These are phyloP conservation scores for Bruguiera gymnorhiza DNA, from an alignment of 345 rosid genomes.

Conservation along the genomic window DNA sequence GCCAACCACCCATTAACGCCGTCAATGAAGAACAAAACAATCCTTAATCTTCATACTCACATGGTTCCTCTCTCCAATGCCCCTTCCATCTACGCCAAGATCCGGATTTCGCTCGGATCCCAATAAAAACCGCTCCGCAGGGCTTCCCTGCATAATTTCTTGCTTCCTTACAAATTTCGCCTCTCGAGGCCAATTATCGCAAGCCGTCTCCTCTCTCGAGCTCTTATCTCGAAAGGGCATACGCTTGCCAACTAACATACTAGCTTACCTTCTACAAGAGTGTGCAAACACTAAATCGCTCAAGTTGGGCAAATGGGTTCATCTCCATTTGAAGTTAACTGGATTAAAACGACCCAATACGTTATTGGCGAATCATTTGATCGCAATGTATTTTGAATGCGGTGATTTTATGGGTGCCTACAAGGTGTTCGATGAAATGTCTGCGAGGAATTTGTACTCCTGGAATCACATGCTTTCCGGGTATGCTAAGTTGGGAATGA, in stretches of 20 bases:
- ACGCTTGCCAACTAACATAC: constrained; percentile 47
- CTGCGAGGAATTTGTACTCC: constrained; percentile 51
- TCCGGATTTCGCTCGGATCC: constrained; percentile 25
- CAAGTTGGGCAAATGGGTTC: constrained; percentile 62
- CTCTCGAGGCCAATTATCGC: constrained; percentile 37
- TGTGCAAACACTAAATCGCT: constrained; percentile 50
- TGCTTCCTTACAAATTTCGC: constrained; percentile 33
- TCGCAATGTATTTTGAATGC: constrained; percentile 46
- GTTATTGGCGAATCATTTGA: constrained; percentile 52
- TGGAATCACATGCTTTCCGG: constrained; percentile 73
- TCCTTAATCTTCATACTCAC: constrained; percentile 17
- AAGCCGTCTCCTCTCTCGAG: constrained; percentile 54
- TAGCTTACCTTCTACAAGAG: constrained; percentile 42
- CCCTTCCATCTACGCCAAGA: constrained; percentile 20
- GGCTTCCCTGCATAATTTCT: constrained; percentile 36
- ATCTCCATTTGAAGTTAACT: constrained; percentile 73
- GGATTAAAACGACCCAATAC: constrained; percentile 48
- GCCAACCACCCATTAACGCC: constrained; percentile 11
- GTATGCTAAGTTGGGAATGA: constrained; percentile 59
- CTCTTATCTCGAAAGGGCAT: constrained; percentile 46
- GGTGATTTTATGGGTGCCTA: constrained; percentile 44
- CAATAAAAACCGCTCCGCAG: constrained; percentile 18
- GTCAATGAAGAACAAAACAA: neutral
- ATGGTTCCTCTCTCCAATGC: constrained; percentile 53
- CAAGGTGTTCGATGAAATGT: constrained; percentile 67